phyloP scores from a whole-genome alignment of 768 basidiomycete genomes.

The Tubosaeta sp. region DNA sequence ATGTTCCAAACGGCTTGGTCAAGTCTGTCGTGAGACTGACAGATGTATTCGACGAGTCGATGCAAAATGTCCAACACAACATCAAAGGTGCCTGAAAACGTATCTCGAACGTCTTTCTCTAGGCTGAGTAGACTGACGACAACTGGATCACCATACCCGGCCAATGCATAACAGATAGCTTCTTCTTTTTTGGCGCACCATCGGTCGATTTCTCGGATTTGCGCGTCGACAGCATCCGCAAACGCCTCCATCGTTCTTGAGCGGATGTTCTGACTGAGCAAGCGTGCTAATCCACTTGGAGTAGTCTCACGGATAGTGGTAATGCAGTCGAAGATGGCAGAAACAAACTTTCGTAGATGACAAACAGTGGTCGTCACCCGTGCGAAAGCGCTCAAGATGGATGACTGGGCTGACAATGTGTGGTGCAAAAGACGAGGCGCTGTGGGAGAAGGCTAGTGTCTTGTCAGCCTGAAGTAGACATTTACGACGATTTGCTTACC shows the following conservation, averaged over 20 bases:
- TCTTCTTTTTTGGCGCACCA: conserved; percentile 75
- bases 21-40: conserved; percentile 25
- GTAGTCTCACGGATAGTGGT: conserved; percentile 14
- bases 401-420: conserved; percentile 61
- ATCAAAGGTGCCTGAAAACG: conserved; percentile 55
- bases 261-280: conserved; percentile 22
- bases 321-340: conserved; percentile 40
- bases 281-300: conserved; percentile 17
- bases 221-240: conserved; percentile 64
- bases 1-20: conserved; percentile 38
- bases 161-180: conserved; percentile 55
- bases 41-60: conserved; percentile 27
- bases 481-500: conserved; percentile 11
- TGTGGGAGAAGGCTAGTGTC: conserved; percentile 41
- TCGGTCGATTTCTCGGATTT: conserved; percentile 52
- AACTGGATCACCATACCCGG: conserved; percentile 38
- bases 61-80: conserved; percentile 51
- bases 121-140: conserved; percentile 64
- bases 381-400: conserved; percentile 58
- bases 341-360: conserved; percentile 60
- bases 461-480: background rate
- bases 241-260: conserved; percentile 78
- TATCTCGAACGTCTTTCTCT: conserved; percentile 54
- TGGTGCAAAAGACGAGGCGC: conserved; percentile 64
- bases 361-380: conserved; percentile 55